A percentile compares a stretch with the other conserved stretches of the same genome.
phyloP scores from a whole-genome alignment of 2,329 filamentous ascomycete genomes.

The Fusarium sp. region DNA sequence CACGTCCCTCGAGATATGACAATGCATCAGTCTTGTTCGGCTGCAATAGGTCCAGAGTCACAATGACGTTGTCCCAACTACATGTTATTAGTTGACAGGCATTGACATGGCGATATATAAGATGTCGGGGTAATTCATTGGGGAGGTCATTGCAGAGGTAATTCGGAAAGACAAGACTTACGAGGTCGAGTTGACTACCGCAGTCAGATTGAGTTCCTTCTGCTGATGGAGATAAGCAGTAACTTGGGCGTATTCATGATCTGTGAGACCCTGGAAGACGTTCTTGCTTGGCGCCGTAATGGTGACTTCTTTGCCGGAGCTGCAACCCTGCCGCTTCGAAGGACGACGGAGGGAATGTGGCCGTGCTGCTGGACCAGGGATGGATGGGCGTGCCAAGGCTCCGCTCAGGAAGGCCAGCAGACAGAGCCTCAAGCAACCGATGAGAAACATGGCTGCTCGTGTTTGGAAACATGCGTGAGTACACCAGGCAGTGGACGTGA shows the following conservation, averaged over 20 bases:
- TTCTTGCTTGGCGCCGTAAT: conserved; percentile 20
- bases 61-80: conserved; percentile 34
- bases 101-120: background rate
- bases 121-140: background rate
- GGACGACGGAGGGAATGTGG: conserved; percentile 22
- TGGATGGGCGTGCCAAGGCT: background rate
- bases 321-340: conserved; percentile 1
- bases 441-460: conserved; percentile 4
- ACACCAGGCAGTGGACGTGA: background rate
- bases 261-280: conserved; percentile 27
- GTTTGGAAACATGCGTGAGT: background rate
- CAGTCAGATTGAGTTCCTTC: conserved; percentile 24
- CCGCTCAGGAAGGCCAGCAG: background rate
- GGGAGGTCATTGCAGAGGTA: background rate
- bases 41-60: conserved; percentile 51
- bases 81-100: background rate
- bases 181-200: conserved; percentile 30
- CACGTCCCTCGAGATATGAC: conserved; percentile 56
- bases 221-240: conserved; percentile 27
- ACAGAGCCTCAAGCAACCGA: background rate
- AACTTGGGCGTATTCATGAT: conserved; percentile 24
- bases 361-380: conserved; percentile 6
- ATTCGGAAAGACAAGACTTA: conserved; percentile 4
- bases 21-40: conserved; percentile 64
- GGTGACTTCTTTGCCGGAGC: background rate